Conservation (phyloP, 2,329 filamentous ascomycete genomes). For the Fonsecaea multimorphosa region DNA sequence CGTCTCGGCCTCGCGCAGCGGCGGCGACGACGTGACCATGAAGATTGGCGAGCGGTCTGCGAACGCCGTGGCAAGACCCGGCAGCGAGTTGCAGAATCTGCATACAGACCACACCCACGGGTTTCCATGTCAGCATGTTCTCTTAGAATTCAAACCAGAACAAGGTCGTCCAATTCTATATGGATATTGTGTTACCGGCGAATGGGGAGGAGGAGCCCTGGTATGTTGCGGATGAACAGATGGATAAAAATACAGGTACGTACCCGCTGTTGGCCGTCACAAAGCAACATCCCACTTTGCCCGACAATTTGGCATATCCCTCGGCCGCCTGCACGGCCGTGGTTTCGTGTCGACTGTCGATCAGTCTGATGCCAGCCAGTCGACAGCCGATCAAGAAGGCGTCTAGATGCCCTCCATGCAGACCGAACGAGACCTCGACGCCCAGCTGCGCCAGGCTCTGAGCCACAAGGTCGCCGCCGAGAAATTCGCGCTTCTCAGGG, state of each 20-base stretch:
- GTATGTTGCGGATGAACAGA: too few species aligned
- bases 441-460: slow-evolving; percentile 53
- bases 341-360: slow-evolving; percentile 57
- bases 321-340: slow-evolving; percentile 57
- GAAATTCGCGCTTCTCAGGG: slow-evolving; percentile 49
- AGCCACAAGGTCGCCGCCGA: slow-evolving; percentile 55
- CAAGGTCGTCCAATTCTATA: not conserved
- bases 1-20: slow-evolving; percentile 54
- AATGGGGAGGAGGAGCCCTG: too few species aligned
- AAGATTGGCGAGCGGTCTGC: slow-evolving; percentile 55
- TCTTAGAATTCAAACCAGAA: not conserved
- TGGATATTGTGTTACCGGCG: too few species aligned
- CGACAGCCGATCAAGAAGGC: slow-evolving; percentile 55
- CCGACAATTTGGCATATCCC: slow-evolving; percentile 53
- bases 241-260: too few species aligned
- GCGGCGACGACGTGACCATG: slow-evolving; percentile 54
- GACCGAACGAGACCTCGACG: slow-evolving; percentile 53
- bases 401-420: slow-evolving; percentile 58
- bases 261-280: slow-evolving; percentile 58
- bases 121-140: not conserved
- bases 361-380: slow-evolving; percentile 49
- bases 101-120: not conserved
- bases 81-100: slow-evolving; percentile 55
- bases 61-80: slow-evolving; percentile 54
- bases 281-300: slow-evolving; percentile 54